Base-by-base conservation (phyloP, 2,329 filamentous ascomycete species). In the Fusarium coffeatum region DNA sequence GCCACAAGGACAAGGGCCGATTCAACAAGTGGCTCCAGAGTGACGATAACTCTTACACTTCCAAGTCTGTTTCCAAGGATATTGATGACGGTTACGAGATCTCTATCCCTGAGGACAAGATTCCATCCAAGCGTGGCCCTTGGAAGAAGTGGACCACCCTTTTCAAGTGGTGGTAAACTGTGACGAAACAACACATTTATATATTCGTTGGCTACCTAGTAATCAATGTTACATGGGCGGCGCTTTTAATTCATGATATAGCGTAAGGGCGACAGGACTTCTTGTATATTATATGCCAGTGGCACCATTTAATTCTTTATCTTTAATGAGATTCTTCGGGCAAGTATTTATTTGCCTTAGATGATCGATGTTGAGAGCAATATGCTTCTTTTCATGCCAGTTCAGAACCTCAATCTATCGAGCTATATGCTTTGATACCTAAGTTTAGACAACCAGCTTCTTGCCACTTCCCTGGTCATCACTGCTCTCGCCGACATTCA, bases 11-110 rank as follows among this genome's bases (percentile, higher is more conserved):
- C 22, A 60, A 72, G 46, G 56, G 48, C 40, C 60, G 67, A 23
- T 46, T 77, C 32, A 68, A 72, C 64, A 75, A 76, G 58, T 77
- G 76, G 72, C 71, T 77, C 23, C 61, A 73, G 57, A 76, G 72
- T 42, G 63, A 75, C 18, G 73, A 76, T 41, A 66, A 68, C 58
- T 74, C 71, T 59, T 65, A 67, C 68, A 72, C 68, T 51, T 73
- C 71, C 57, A 76, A 73, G 75, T 64, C 65, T 67, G 72, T 69
- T 34, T 68, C 74, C 23, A 49, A 63, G 22, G 60, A 75, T 27
- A 50, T 76, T 20, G 68, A 73, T 18, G 68, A 67, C 23, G 74
- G 74, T n/a, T 63, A 71, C 13, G 51, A 59, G 25, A 75, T 76
- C 34, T 68, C 73, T 13, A 64, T 66, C 2, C 73, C 74, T 1